These are phyloP conservation scores for Naganishia cerealis DNA, from an alignment of 1,284 basidiomycete genomes.

Conservation along the genomic window DNA sequence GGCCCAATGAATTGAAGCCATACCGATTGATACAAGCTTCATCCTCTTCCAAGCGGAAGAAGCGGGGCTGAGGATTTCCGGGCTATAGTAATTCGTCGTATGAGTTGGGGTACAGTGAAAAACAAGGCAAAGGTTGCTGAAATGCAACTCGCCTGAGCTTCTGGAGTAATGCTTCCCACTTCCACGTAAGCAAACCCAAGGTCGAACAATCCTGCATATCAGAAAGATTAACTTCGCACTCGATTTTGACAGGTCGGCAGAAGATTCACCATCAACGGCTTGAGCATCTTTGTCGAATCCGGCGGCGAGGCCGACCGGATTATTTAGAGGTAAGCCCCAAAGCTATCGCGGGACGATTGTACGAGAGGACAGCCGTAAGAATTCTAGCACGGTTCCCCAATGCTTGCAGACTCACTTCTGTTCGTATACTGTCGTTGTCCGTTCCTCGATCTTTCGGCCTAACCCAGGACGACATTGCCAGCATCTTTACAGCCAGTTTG, in stretches of 20 bases:
- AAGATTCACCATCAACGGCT: constrained; percentile 77
- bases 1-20: constrained; percentile 94
- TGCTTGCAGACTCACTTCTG: constrained; percentile 62
- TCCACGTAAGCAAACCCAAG: constrained; percentile 98
- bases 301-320: constrained; percentile 89
- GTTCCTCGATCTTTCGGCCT: constrained; percentile 69
- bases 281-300: constrained; percentile 98
- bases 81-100: constrained; percentile 59
- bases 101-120: constrained; percentile 9
- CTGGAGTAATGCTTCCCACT: constrained; percentile 91
- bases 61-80: constrained; percentile 87
- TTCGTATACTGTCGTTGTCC: constrained; percentile 70
- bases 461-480: constrained; percentile 57
- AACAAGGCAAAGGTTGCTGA: not conserved
- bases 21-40: constrained; percentile 90
- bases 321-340: constrained; percentile 76
- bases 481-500: constrained; percentile 75
- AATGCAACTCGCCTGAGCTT: constrained; percentile 70
- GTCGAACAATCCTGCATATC: constrained; percentile 70
- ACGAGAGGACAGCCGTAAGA: not conserved
- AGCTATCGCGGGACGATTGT: constrained; percentile 59
- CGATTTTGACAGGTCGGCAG: not conserved
- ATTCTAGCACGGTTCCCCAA: not conserved
- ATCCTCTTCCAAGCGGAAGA: constrained; percentile 85
- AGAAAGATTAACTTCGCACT: not conserved